These are phyloP conservation scores for Nidularia sp. DNA, from an alignment of 768 basidiomycete genomes.

Conservation along the genomic window DNA sequence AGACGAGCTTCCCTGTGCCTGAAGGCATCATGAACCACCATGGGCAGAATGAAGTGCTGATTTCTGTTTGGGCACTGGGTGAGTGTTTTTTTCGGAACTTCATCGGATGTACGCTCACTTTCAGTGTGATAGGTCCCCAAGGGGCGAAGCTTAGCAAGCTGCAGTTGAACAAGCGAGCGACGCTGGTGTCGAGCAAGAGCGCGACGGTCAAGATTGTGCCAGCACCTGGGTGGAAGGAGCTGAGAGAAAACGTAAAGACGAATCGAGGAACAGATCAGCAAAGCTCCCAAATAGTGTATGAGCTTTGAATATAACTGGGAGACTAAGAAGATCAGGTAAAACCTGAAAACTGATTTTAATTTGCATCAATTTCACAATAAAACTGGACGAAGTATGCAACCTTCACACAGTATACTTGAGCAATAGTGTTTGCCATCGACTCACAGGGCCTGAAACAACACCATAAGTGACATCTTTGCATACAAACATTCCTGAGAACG, in stretches of 20 bases:
- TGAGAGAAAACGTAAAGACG: slow-evolving; percentile 5
- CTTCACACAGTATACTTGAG: too few species aligned
- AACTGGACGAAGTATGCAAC: too few species aligned
- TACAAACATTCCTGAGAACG: too few species aligned
- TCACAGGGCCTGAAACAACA: too few species aligned
- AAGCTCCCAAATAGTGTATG: too few species aligned
- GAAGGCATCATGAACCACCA: slow-evolving; percentile 33
- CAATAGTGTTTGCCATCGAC: too few species aligned
- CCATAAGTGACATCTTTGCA: too few species aligned
- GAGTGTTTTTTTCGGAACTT: slow-evolving; percentile 2
- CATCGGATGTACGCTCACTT: neutral
- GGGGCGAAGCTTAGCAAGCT: slow-evolving; percentile 24
- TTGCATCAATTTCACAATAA: too few species aligned
- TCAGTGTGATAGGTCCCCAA: slow-evolving; percentile 10
- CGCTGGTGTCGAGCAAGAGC: slow-evolving; percentile 21
- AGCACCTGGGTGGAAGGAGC: slow-evolving; percentile 27
- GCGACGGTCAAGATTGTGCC: slow-evolving; percentile 20
- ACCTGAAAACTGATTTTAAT: too few species aligned
- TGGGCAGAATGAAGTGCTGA: slow-evolving; percentile 26
- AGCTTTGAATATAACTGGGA: too few species aligned
- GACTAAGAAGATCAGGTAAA: too few species aligned
- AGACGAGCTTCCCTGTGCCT: slow-evolving; percentile 40
- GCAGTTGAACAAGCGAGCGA: slow-evolving; percentile 21
- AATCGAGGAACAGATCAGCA: too few species aligned
- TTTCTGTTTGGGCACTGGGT: slow-evolving; percentile 32